Evolutionary conservation across 805 yeast species (phyloP), one percentile per base, ranked within the genome.

Genomic region (Metschnikowia aberdeeniae): DNA sequence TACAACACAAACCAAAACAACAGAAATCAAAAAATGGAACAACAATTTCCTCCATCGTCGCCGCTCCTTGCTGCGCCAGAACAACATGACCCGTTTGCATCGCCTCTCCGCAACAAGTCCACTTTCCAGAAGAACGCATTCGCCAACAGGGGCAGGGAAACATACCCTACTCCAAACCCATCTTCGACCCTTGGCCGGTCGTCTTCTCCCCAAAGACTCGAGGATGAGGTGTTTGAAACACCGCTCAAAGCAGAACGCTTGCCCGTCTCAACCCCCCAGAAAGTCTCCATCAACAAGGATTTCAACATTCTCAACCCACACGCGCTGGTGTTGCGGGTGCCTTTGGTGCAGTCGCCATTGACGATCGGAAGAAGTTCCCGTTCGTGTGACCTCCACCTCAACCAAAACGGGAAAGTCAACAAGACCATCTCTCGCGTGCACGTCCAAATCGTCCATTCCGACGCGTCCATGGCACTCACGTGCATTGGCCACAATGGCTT

Each of bases 401-500:
- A 44, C 19, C 27, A 32, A 29, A 14, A 28, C 11, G 39, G 43
- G 5, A 62, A 74, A 60, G 62, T 65, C 13, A 78, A 77, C 60
- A 80, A 78, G 58, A 73, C 73, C 33, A 77, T 87, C 19, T 84
- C 93, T 11, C 77, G 95, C 42, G 72, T 73, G 9, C 96, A 87
- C 62, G 72, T 83, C 42, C 63, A 67, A 12, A 57, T 85, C 2
- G 66, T 73, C 22, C 81, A 76, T 58, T 59, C 68, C 26, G 54
- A 68, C 1, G 58, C 57, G 3, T 67, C 76, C 29, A 61, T 88
- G 36, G 68, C 66, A 12, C 61, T 92, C 41, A 76, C 76, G 36
- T 92, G 97, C 63, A 62, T 80, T 44, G 97, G 98, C 3, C 77
- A 81, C 66, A 92, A 92, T 62, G 97, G 97, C 9, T 67, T 86